These are phyloP conservation scores for Candida chilensis DNA, from an alignment of 805 yeast species.

Conservation along the genomic window DNA sequence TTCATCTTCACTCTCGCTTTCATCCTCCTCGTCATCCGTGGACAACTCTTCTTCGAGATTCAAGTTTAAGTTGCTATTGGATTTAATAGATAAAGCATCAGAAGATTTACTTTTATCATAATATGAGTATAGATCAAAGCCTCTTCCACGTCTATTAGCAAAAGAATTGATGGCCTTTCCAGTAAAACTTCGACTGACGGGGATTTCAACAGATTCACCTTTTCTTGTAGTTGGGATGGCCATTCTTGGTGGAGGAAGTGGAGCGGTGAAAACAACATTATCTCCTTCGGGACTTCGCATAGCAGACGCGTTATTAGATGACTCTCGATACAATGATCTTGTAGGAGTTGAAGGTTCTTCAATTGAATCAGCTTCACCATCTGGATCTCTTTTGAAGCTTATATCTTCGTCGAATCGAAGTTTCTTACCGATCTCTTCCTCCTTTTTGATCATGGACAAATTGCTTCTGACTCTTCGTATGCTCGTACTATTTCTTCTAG, in stretches of 20 bases:
- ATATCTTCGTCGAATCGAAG: too few relatives aligned
- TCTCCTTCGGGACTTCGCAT: background rate
- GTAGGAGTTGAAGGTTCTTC: background rate
- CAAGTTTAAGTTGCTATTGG: background rate
- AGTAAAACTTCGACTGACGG: slow-evolving; percentile 12
- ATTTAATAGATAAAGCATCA: background rate
- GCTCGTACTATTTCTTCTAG: too few relatives aligned
- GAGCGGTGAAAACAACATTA: slow-evolving; percentile 15
- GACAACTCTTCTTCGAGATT: slow-evolving; percentile 3
- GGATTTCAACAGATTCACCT: slow-evolving; percentile 75
- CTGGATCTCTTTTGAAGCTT: too few relatives aligned
- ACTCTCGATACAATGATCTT: too few relatives aligned
- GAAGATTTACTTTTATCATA: too few relatives aligned
- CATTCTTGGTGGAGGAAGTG: slow-evolving; percentile 59
- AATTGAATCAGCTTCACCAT: too few relatives aligned
- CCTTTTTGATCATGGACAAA: too few relatives aligned
- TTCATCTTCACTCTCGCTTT: slow-evolving; percentile 50
- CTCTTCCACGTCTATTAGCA: too few relatives aligned
- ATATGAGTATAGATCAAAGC: too few relatives aligned
- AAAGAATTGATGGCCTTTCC: too few relatives aligned
- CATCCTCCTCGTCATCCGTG: slow-evolving; percentile 9
- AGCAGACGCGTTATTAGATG: background rate
- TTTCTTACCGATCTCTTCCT: too few relatives aligned
- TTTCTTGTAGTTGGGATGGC: slow-evolving; percentile 76
- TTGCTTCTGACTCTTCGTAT: too few relatives aligned